Base-by-base conservation (phyloP, 2,329 filamentous ascomycete species). In the Blastomyces parvus region DNA sequence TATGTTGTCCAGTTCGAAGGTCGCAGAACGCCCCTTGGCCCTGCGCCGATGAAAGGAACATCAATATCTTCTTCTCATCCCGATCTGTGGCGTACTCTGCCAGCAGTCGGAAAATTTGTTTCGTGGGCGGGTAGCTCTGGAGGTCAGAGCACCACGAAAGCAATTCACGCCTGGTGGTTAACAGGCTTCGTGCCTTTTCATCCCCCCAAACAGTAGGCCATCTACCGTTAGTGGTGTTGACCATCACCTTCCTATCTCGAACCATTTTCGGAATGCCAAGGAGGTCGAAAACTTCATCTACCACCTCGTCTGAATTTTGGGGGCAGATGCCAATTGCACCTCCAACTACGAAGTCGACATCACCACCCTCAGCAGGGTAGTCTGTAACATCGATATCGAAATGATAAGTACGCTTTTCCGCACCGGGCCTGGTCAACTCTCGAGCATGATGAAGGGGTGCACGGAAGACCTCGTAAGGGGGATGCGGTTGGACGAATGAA, bases 121-220 rank as follows among this genome's bases (percentile, higher is more conserved):
- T 97, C 42, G 89, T 96, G 0, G 94, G 93, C 1, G 93, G 88
- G 69, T 93, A 91, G 17, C 91, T 96, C 75, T 97, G 91, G 66
- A 97, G 86, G 74, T 99, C 94, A 33, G 88, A 87, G 74, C 92
- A 97, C 94, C 94, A 99, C 11, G 89, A 96, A 62, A 99, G 81
- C n/a, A 99, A 81, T 74, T 96, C 93, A 59, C 93, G 84, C 58
- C 93, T 86, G 0, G 92, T 97, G 3, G 93, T 96, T 63, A 92
- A 81, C n/a, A 99, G 81, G 73, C 94, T 88, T 63, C 94, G 86
- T 7, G 92, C 78, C 75, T 89, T 78, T 25, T 97, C 93, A 1
- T 96, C 90, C 52, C 93, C 94, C 94, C 94, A 99, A 59, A 99
- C 95, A 0, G 94, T 99, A 3, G 94, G 94, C 93, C 93, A 99